Evolutionary conservation across 2,329 filamentous ascomycete genomes (phyloP).

Genomic region (Colletotrichum brevisporum): DNA sequence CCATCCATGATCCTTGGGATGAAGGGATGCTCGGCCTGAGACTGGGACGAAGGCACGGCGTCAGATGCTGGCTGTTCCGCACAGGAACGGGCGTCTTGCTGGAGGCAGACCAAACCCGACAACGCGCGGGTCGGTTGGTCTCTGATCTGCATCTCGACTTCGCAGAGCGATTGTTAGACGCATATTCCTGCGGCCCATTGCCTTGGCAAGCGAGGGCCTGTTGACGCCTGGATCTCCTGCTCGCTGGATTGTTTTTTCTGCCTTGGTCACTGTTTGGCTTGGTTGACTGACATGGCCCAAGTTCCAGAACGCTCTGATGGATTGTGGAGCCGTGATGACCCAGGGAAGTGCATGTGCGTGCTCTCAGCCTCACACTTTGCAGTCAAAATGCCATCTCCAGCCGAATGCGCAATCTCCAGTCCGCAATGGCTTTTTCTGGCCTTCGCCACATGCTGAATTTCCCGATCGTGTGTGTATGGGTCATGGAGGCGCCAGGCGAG

Average conservation of each 20-base stretch:
- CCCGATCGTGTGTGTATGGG: conserved; percentile 20
- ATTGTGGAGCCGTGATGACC: conserved; percentile 29
- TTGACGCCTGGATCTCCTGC: conserved; percentile 1
- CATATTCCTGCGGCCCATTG: conserved; percentile 5
- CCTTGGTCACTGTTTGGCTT: conserved; percentile 13
- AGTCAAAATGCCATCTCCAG: conserved; percentile 31
- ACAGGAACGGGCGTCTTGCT: not conserved
- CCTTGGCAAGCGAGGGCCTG: conserved; percentile 14
- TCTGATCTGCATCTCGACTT: conserved; percentile 21
- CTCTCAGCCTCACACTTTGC: conserved; percentile 27
- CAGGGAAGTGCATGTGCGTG: conserved; percentile 20
- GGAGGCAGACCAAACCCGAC: not conserved
- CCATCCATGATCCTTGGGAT: conserved; percentile 14
- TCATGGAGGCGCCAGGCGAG: conserved; percentile 1
- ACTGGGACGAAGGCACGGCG: conserved; percentile 5
- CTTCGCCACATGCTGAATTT: conserved; percentile 20
- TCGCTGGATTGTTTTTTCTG: not conserved
- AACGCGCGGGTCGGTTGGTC: not conserved
- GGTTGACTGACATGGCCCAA: conserved; percentile 25
- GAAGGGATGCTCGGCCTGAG: not conserved
- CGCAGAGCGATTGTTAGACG: conserved; percentile 5
- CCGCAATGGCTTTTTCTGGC: conserved; percentile 29
- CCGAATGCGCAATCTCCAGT: conserved; percentile 36
- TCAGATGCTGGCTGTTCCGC: not conserved
- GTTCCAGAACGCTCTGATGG: conserved; percentile 38